Evolutionary conservation across 2,329 filamentous ascomycete species (phyloP).

Genomic region (Geosmithia putterillii): DNA sequence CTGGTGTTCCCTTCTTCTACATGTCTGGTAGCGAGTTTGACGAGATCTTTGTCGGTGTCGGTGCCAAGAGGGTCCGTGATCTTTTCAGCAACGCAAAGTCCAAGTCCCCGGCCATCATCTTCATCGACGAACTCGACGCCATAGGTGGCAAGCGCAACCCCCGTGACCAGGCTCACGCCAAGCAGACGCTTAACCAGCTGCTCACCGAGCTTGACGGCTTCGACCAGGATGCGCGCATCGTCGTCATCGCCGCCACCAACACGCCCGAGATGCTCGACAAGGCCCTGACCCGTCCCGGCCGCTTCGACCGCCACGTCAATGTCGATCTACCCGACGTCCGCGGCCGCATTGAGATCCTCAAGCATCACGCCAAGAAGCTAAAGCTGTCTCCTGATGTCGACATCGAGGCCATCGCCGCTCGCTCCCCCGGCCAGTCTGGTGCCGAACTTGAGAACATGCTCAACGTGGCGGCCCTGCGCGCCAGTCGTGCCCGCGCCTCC

Average conservation of each 20-base stretch:
- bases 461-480: slow-evolving; percentile 89
- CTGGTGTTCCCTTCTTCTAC: slow-evolving; percentile 98
- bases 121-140: slow-evolving; percentile 89
- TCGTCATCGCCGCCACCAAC: slow-evolving; percentile 93
- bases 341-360: slow-evolving; percentile 82
- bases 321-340: slow-evolving; percentile 88
- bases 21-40: slow-evolving; percentile 99
- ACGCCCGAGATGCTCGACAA: slow-evolving; percentile 92
- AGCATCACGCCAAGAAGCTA: slow-evolving; percentile 89
- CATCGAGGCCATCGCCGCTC: slow-evolving; percentile 69
- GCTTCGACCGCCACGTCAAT: slow-evolving; percentile 86
- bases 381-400: slow-evolving; percentile 73
- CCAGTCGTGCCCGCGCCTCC: slow-evolving; percentile 72
- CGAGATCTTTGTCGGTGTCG: slow-evolving; percentile 94
- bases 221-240: slow-evolving; percentile 85
- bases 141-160: slow-evolving; percentile 92
- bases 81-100: slow-evolving; percentile 72
- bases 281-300: slow-evolving; percentile 83
- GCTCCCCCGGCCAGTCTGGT: slow-evolving; percentile 84
- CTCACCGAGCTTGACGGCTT: slow-evolving; percentile 96
- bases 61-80: slow-evolving; percentile 90
- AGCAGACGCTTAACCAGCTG: slow-evolving; percentile 94
- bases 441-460: slow-evolving; percentile 94
- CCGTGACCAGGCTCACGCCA: slow-evolving; percentile 85
- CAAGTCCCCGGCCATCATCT: slow-evolving; percentile 87